Conservation (phyloP, 768 basidiomycete genomes). For the Kwoniella heveanensis region DNA sequence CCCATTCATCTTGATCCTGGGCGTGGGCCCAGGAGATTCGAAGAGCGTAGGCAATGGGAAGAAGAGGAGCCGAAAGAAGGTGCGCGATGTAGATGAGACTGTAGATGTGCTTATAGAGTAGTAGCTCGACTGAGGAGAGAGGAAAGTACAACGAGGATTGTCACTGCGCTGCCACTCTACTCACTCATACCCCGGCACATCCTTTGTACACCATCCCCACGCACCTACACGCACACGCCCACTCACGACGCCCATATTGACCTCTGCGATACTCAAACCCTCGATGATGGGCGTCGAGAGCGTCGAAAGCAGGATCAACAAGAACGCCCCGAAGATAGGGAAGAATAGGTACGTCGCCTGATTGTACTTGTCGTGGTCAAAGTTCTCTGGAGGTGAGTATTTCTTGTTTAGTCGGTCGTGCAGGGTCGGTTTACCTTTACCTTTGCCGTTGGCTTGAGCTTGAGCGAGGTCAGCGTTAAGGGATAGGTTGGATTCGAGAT, state of each 20-base stretch:
- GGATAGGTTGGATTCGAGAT: not conserved
- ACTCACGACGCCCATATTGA: constrained; percentile 5
- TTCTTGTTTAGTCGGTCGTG: not conserved
- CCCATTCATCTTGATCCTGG: too few species aligned
- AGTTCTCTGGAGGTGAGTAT: not conserved
- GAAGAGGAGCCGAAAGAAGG: too few species aligned
- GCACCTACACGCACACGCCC: constrained; percentile 28
- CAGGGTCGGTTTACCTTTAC: not conserved
- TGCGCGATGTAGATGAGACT: too few species aligned
- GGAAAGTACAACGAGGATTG: not conserved
- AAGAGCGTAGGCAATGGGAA: too few species aligned
- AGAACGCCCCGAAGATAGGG: constrained; percentile 32
- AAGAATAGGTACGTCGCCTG: constrained; percentile 49
- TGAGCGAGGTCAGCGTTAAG: not conserved
- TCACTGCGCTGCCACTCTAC: constrained; percentile 5
- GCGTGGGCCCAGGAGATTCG: too few species aligned
- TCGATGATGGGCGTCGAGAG: constrained; percentile 39
- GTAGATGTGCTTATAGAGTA: too few species aligned
- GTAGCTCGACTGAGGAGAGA: too few species aligned
- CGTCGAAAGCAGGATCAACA: constrained; percentile 31
- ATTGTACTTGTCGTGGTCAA: constrained; percentile 31
- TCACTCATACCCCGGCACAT: constrained; percentile 24
- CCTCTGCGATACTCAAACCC: constrained; percentile 30
- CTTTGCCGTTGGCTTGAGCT: not conserved
- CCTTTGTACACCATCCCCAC: constrained; percentile 47